phyloP scores from a whole-genome alignment of 495 filamentous ascomycete genomes.

The Physcia stellaris region DNA sequence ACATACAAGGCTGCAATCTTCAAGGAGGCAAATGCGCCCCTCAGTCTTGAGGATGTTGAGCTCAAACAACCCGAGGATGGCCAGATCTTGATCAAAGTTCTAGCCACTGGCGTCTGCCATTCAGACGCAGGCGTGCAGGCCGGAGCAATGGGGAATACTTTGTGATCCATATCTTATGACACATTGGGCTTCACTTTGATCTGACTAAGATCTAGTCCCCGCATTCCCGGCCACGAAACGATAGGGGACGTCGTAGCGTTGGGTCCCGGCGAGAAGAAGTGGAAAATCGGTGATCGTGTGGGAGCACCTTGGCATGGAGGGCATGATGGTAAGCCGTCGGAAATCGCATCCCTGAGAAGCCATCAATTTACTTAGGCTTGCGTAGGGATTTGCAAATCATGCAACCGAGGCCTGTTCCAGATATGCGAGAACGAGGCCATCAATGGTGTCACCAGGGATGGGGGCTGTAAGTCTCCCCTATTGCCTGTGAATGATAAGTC shows the following conservation, averaged over 20 bases:
- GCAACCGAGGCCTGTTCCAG: conserved; percentile 28
- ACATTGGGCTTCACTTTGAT: not conserved
- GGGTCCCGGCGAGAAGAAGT: conserved; percentile 30
- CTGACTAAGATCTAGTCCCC: conserved; percentile 7
- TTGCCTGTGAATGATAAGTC: conserved; percentile 19
- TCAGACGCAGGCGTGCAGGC: conserved; percentile 52
- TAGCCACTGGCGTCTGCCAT: conserved; percentile 51
- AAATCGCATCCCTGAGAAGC: no score
- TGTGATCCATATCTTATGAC: not conserved
- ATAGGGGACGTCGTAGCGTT: conserved; percentile 49
- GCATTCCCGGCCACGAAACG: conserved; percentile 39
- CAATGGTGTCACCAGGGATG: conserved; percentile 38
- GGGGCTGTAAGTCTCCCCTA: conserved; percentile 24
- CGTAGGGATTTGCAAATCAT: conserved; percentile 24
- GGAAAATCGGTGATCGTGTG: conserved; percentile 55
- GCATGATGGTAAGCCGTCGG: conserved; percentile 24
- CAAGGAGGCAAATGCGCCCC: conserved; percentile 53
- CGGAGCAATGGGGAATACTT: conserved; percentile 19
- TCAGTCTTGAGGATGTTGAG: conserved; percentile 51
- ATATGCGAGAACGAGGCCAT: conserved; percentile 31
- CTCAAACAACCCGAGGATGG: conserved; percentile 52
- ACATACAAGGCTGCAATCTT: conserved; percentile 57
- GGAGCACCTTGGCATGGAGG: conserved; percentile 40
- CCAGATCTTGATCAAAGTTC: conserved; percentile 47
- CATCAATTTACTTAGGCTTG: no score